Base-by-base conservation (phyloP, 305 asterid genomes). In the Coffea humblotiana region DNA sequence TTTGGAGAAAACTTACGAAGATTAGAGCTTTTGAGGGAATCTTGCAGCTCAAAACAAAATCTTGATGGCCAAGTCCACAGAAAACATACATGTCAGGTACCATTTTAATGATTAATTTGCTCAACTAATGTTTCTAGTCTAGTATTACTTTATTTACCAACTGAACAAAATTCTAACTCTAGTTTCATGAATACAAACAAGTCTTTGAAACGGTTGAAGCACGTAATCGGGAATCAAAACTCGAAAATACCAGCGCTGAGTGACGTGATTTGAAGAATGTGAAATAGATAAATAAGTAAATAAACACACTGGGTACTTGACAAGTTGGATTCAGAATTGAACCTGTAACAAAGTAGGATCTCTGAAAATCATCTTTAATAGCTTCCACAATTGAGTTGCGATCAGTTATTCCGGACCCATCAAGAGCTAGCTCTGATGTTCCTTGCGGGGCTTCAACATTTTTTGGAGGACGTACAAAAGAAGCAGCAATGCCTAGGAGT, bases 261-360 rank as follows among this genome's bases (percentile, higher is more conserved):
- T 52, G 16, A 1, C 11, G 52, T 5, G 43, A 40, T 40, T 10
- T 49, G 13, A 48, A 48, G 18, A 51, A 51, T 13, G 58, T 51
- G 18, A 51, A 51, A 52, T 40, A 3, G 5, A 5, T 5, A 54
- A 35, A 35, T 35, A 35, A 56, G 67, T 32, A 61, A 56, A 40
- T 40, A 5, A 40, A 40, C 43, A 40, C 12, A 35, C 18, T 32
- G 64, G 64, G 37, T 56, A 12, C 71, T 52, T 25, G 8, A 58
- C 58, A 37, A 75, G 63, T 66, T 3, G 47, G 67, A 45, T 49
- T 2, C 10, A 11, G 23, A 13, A 52, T 15, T 52, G 58, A 75
- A 93, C 99, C 99, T 77, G 98, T 95, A 56, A 93, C 99, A 45
- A 95, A 95, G 88, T 95, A 95, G 68, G 95, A 93, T 67, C 94